A percentile compares a stretch with the other conserved stretches of the same genome.
Conservation (phyloP, 495 filamentous ascomycete genomes). For the Tuber brumale region DNA sequence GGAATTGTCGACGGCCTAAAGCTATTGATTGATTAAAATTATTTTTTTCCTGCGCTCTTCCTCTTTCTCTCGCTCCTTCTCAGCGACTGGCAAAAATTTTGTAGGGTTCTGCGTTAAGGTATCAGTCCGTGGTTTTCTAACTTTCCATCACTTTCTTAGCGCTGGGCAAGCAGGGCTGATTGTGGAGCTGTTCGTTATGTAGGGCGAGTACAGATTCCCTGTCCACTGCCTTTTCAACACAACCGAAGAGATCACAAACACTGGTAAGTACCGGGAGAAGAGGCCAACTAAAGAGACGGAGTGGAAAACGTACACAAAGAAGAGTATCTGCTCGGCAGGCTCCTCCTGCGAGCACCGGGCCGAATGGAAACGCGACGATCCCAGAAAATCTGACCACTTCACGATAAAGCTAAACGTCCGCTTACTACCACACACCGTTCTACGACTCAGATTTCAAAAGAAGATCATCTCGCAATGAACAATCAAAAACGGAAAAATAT, state of each 20-base stretch:
- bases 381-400: constrained; percentile 8
- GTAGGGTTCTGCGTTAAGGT: constrained; percentile 24
- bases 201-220: neutral
- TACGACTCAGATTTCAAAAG: constrained; percentile 7
- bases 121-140: constrained; percentile 21
- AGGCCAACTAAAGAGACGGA: constrained; percentile 8
- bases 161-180: constrained; percentile 21
- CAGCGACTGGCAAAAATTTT: constrained; percentile 12
- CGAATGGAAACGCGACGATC: constrained; percentile 29
- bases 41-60: neutral
- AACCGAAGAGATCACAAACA: constrained; percentile 6
- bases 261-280: constrained; percentile 5
- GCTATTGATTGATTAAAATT: neutral
- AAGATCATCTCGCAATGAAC: constrained; percentile 10
- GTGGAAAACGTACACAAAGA: constrained; percentile 17
- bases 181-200: neutral
- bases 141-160: constrained; percentile 13
- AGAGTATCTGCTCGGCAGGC: constrained; percentile 17
- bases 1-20: constrained; percentile 2
- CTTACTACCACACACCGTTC: constrained; percentile 8
- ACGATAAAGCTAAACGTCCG: constrained; percentile 9
- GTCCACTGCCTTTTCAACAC: constrained; percentile 20
- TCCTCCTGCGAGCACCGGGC: constrained; percentile 24
- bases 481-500: neutral
- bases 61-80: constrained; percentile 9